A percentile compares a stretch with the other conserved stretches of the same genome.
phyloP scores from a whole-genome alignment of 176 grass and related monocot genomes.

The Carex cristatella region DNA sequence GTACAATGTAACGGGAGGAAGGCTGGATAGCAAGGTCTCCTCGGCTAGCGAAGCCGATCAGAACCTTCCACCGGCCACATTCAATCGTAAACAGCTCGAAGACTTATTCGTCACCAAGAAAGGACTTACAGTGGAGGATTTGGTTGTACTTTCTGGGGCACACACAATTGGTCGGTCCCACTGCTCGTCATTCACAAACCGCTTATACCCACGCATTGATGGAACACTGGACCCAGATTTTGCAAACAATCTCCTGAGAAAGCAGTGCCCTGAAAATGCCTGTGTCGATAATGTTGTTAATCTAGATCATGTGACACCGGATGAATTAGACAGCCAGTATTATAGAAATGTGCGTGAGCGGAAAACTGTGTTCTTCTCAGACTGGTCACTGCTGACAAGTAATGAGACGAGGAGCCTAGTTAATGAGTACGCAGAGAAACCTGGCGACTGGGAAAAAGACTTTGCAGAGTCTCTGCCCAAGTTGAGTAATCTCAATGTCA shows the following conservation, averaged over 20 bases:
- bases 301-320: not conserved
- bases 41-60: not conserved
- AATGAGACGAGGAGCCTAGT: conserved; percentile 9
- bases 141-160: conserved; percentile 54
- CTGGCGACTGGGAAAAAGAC: conserved; percentile 22
- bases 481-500: conserved; percentile 27
- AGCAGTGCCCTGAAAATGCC: not conserved
- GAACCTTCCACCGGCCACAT: not conserved
- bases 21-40: conserved; percentile 31
- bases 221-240: conserved; percentile 13
- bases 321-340: conserved; percentile 34
- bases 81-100: conserved; percentile 6
- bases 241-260: not conserved
- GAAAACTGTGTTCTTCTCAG: conserved; percentile 33
- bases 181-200: conserved; percentile 29
- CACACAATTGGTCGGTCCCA: conserved; percentile 47
- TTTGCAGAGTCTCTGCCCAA: conserved; percentile 35
- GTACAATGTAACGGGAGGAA: conserved; percentile 22
- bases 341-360: conserved; percentile 35
- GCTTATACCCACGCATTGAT: conserved; percentile 17
- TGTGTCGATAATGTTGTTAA: not conserved
- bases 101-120: conserved; percentile 15
- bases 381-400: conserved; percentile 24
- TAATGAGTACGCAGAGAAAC: not conserved
- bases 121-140: conserved; percentile 26